Conservation (phyloP, 2,329 filamentous ascomycete species). For the Aureobasidium sp. region DNA sequence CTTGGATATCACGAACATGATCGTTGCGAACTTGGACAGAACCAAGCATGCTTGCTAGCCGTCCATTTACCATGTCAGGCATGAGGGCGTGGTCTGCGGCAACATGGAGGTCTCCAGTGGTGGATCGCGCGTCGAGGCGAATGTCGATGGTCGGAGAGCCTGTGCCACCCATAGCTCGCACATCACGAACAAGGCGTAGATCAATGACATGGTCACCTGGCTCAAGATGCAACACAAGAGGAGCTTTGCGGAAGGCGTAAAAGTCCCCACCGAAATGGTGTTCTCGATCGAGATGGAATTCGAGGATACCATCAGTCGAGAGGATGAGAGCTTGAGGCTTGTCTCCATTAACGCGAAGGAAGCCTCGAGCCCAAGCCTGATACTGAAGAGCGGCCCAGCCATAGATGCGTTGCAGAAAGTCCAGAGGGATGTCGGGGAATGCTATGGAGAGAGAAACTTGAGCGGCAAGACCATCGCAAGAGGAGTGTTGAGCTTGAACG, state of each 20-base stretch:
- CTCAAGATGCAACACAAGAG: slow-evolving; percentile 42
- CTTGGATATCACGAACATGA: slow-evolving; percentile 23
- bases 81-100: slow-evolving; percentile 36
- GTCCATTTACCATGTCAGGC: slow-evolving; percentile 46
- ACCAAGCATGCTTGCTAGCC: slow-evolving; percentile 41
- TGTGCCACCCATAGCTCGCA: slow-evolving; percentile 49
- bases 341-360: slow-evolving; percentile 32
- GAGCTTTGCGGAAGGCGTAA: slow-evolving; percentile 46
- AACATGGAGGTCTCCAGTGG: slow-evolving; percentile 26
- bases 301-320: slow-evolving; percentile 43
- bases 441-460: slow-evolving; percentile 38
- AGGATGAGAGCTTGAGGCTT: slow-evolving; percentile 35
- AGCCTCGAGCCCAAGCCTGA: slow-evolving; percentile 51
- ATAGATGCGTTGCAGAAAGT: slow-evolving; percentile 46
- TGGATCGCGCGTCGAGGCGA: slow-evolving; percentile 30
- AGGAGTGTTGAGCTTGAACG: slow-evolving; percentile 29
- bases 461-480: slow-evolving; percentile 24
- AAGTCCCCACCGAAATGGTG: slow-evolving; percentile 53
- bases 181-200: slow-evolving; percentile 48
- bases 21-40: slow-evolving; percentile 45
- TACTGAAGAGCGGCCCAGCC: slow-evolving; percentile 55
- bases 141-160: slow-evolving; percentile 42
- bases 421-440: slow-evolving; percentile 49
- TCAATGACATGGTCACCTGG: slow-evolving; percentile 48
- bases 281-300: slow-evolving; percentile 46